Evolutionary conservation across 2,329 filamentous ascomycete genomes (phyloP), one percentile per base, ranked within the genome.

Genomic region (Claviceps spartinae): DNA sequence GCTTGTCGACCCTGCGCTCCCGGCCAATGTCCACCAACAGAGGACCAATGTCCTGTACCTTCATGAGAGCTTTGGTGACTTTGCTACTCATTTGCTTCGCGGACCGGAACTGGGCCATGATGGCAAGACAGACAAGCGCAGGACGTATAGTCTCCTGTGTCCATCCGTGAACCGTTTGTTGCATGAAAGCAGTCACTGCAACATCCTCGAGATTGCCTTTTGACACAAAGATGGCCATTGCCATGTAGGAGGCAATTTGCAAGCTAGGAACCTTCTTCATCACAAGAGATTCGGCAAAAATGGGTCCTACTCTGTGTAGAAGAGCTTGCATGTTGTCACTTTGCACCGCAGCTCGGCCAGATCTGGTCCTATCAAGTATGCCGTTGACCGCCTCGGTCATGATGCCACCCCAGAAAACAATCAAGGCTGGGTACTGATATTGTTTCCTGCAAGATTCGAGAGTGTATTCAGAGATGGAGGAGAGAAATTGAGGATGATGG

Each of bases 361-460:
- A 90, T 58, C 80, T 81, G 55, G 82, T 77, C 51, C 77, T 79
- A 61, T 95, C 88, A 53, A 97, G 70, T 73, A 93, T 88, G 34
- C 82, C 84, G 56, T 87, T 86, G 54, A 94, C 77, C 11, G 90
- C 83, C 67, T 98, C 90, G 0, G 88, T 88, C 65, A 86, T 83
- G 49, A 96, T 75, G 46, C 88, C 85, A 4, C 86, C 88, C 91
- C 93, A 98, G 65, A 98, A 96, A 0, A 87, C 85, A 51, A 95
- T 70, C 54, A 96, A 71, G 1, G 82, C 81, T 41, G 87, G 80
- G 59, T 93, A 86, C 51, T 91, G 82, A 53, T 87, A 83, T 50
- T 81, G 78, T 42, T 78, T 74, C 50, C 81, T 78, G 62, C 88
- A 84, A 24, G 86, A 82, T 53, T 83, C 80, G 30, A 95, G 71